Conservation (phyloP, 1,284 basidiomycete species). For the Athelia psychrophila region DNA sequence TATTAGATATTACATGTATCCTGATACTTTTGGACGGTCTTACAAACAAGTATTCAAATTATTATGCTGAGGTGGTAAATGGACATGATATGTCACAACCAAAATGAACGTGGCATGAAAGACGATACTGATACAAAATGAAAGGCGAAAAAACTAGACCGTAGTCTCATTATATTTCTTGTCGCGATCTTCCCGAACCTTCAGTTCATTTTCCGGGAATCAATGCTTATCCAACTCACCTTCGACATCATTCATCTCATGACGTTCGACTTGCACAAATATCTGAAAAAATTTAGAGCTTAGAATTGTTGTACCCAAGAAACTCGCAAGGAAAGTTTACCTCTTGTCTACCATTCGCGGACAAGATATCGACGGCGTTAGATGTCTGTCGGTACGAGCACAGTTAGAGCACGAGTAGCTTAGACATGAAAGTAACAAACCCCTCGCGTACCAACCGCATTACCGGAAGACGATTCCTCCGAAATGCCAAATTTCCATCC, state of each 20-base stretch:
- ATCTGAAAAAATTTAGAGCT: not conserved
- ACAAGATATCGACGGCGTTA: not conserved
- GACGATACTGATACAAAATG: too few relatives aligned
- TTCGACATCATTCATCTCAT: constrained; percentile 1
- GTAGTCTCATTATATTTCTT: too few relatives aligned
- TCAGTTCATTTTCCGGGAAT: too few relatives aligned
- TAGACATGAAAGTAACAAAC: not conserved
- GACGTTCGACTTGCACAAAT: not conserved
- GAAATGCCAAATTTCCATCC: not conserved
- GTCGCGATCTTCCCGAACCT: too few relatives aligned
- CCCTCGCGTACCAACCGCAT: not conserved
- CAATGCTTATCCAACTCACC: not conserved
- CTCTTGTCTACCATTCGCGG: constrained; percentile 1
- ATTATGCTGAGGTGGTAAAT: too few relatives aligned
- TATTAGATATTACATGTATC: too few relatives aligned
- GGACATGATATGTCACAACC: too few relatives aligned
- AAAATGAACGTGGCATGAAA: too few relatives aligned
- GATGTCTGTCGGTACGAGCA: not conserved
- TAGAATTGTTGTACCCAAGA: not conserved
- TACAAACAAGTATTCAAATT: too few relatives aligned
- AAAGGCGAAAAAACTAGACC: too few relatives aligned
- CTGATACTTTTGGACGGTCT: too few relatives aligned
- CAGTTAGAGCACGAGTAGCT: not conserved
- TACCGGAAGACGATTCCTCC: not conserved
- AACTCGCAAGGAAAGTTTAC: not conserved